These are phyloP conservation scores for Pugionium cornutum DNA, from an alignment of 345 rosid species.

Conservation along the genomic window DNA sequence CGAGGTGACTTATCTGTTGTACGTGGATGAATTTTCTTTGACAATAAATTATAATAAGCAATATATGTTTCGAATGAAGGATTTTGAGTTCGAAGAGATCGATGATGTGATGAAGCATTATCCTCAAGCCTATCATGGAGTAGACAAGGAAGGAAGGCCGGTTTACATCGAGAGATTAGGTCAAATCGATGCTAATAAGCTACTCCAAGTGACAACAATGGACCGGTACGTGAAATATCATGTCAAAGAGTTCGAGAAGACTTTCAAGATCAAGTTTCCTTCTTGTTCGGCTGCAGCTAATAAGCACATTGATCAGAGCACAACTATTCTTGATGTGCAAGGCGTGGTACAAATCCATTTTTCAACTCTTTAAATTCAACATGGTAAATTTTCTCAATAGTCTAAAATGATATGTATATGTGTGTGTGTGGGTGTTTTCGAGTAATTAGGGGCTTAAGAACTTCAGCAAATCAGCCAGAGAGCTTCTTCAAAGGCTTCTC, in stretches of 20 bases:
- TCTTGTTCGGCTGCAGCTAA: constrained; percentile 72
- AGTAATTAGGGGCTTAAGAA: constrained; percentile 74
- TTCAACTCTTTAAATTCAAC: neutral
- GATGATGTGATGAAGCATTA: constrained; percentile 82
- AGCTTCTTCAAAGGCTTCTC: constrained; percentile 65
- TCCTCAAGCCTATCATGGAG: constrained; percentile 81
- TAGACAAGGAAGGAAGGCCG: too few species aligned
- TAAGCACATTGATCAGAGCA: too few species aligned
- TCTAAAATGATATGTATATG: neutral
- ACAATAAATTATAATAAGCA: neutral
- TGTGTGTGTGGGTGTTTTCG: neutral
- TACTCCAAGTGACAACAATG: constrained; percentile 91
- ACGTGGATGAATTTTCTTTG: neutral
- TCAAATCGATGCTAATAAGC: constrained; percentile 81
- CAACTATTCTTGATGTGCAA: too few species aligned
- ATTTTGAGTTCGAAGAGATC: constrained; percentile 86
- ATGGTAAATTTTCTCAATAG: neutral
- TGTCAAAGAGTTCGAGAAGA: constrained; percentile 92
- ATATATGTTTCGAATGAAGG: constrained; percentile 47
- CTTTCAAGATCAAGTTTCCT: constrained; percentile 84
- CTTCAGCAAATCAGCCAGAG: constrained; percentile 87
- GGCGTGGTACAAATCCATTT: constrained; percentile 1
- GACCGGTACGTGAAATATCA: constrained; percentile 92
- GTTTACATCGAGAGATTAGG: constrained; percentile 73
- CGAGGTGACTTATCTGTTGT: constrained; percentile 50